These are phyloP conservation scores for Musa troglodytarum DNA, from an alignment of 176 grass and related monocot genomes.

Conservation along the genomic window DNA sequence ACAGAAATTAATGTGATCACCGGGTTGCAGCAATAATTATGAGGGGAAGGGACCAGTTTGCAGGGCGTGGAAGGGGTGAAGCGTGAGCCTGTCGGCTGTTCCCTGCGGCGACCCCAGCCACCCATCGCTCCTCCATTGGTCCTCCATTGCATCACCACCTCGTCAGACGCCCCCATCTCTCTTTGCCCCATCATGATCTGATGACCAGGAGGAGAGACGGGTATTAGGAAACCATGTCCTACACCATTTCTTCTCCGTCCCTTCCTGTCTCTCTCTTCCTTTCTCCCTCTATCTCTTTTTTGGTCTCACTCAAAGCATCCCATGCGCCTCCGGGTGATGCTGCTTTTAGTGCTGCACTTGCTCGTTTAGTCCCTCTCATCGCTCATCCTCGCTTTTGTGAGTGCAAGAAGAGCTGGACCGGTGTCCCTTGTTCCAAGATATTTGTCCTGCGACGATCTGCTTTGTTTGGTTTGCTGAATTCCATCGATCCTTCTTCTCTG, in stretches of 20 bases:
- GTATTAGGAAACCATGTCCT: neutral
- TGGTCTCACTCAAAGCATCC: neutral
- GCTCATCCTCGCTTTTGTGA: neutral
- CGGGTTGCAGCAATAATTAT: slow-evolving; percentile 4
- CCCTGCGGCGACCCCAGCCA: neutral
- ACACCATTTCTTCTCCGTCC: too few species aligned
- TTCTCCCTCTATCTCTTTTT: neutral
- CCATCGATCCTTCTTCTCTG: neutral
- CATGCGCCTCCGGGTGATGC: neutral
- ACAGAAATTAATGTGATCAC: neutral
- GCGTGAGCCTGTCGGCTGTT: slow-evolving; percentile 12
- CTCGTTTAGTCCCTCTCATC: neutral
- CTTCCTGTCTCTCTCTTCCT: too few species aligned
- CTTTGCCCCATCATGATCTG: neutral
- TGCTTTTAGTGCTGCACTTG: neutral
- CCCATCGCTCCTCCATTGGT: neutral
- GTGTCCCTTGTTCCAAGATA: too few species aligned
- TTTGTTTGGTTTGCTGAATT: too few species aligned
- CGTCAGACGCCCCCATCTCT: neutral
- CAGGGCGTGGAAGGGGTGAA: slow-evolving; percentile 22
- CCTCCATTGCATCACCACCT: neutral
- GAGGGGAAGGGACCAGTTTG: slow-evolving; percentile 14
- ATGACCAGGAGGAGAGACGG: neutral
- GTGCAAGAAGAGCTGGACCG: neutral
- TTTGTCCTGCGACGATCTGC: too few species aligned